A percentile compares a stretch with the other conserved stretches of the same genome.
These are phyloP conservation scores for Globisporangium barbulae DNA, from an alignment of 352 stramenopile species.

Conservation along the genomic window DNA sequence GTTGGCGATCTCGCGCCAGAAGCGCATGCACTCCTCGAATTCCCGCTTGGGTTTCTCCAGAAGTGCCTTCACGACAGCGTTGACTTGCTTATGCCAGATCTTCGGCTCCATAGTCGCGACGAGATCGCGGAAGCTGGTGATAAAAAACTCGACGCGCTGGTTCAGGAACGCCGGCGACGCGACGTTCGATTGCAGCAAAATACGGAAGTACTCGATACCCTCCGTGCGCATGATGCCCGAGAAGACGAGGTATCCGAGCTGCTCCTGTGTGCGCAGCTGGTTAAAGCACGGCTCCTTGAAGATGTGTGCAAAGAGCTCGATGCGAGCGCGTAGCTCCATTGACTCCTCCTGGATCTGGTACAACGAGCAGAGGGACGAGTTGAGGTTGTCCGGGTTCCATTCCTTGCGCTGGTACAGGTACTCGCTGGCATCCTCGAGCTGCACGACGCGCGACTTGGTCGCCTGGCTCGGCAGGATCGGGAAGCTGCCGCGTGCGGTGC, in stretches of 20 bases:
- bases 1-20: slow-evolving; percentile 58
- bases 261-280: slow-evolving; percentile 59
- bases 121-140: slow-evolving; percentile 30
- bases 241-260: slow-evolving; percentile 73
- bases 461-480: slow-evolving; percentile 48
- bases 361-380: slow-evolving; percentile 46
- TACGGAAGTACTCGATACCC: slow-evolving; percentile 57
- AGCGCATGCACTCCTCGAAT: slow-evolving; percentile 52
- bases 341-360: slow-evolving; percentile 53
- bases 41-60: slow-evolving; percentile 65
- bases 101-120: slow-evolving; percentile 27
- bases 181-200: slow-evolving; percentile 80
- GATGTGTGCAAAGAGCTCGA: slow-evolving; percentile 58
- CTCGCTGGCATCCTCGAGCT: slow-evolving; percentile 42
- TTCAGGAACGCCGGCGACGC: slow-evolving; percentile 61
- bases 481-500: slow-evolving; percentile 22
- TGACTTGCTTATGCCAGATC: slow-evolving; percentile 49
- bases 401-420: slow-evolving; percentile 53
- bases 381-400: slow-evolving; percentile 59
- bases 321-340: slow-evolving; percentile 30
- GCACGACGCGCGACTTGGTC: slow-evolving; percentile 48
- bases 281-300: slow-evolving; percentile 61
- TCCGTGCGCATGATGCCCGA: slow-evolving; percentile 40
- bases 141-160: slow-evolving; percentile 67
- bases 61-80: slow-evolving; percentile 60